Percentiles rank a stretch among this genome's conserved stretches.
phyloP scores from a whole-genome alignment of 164 flowering plant species.

The Vitis riparia region DNA sequence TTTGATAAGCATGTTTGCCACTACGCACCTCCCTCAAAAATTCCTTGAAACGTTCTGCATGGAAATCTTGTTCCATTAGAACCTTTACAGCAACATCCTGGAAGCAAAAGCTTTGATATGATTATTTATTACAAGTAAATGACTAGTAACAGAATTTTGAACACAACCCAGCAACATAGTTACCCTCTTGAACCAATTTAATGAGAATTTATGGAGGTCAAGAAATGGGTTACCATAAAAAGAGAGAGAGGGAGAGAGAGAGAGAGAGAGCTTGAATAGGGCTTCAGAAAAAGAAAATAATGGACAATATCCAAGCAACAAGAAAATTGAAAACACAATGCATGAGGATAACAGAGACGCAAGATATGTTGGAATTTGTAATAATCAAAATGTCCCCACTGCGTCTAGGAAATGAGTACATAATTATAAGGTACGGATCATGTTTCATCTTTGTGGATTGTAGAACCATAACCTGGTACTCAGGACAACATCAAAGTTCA shows the following conservation, averaged over 20 bases:
- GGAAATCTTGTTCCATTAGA: slow-evolving; percentile 96
- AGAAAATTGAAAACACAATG: background rate
- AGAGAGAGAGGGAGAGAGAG: too few species aligned
- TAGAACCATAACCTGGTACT: too few species aligned
- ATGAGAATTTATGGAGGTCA: background rate
- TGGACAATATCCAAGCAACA: background rate
- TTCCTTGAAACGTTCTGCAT: slow-evolving; percentile 76
- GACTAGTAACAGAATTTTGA: background rate
- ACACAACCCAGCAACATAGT: background rate
- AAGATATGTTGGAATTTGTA: too few species aligned
- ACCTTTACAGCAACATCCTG: slow-evolving; percentile 99
- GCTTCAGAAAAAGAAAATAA: background rate
- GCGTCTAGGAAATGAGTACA: too few species aligned
- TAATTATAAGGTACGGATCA: too few species aligned
- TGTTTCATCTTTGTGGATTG: too few species aligned
- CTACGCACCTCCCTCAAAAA: slow-evolving; percentile 82
- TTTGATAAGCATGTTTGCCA: background rate
- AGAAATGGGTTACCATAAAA: background rate
- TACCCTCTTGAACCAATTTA: background rate
- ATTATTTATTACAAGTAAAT: background rate
- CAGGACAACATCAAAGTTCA: too few species aligned
- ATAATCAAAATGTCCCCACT: too few species aligned
- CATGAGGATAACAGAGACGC: background rate
- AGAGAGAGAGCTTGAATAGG: background rate
- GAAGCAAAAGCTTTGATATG: slow-evolving; percentile 10